Evolutionary conservation across 179 eudicot genomes (phyloP), one percentile per base, ranked within the genome.

Genomic region (Patellifolia procumbens): DNA sequence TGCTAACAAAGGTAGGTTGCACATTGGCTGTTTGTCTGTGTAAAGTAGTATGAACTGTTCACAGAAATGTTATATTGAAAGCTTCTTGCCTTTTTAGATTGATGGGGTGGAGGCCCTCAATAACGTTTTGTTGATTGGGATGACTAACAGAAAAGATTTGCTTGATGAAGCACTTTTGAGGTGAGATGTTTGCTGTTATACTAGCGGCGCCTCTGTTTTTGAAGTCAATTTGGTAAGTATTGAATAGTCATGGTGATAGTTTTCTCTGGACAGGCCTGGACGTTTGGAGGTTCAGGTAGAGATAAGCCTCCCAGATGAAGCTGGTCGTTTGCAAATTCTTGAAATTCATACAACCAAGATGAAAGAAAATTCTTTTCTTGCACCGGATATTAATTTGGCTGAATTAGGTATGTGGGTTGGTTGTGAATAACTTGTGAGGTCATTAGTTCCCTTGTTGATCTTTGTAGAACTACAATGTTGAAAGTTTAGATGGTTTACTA

Each of bases 271-370:
- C 82, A 93, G 99, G 89, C 99, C 99, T 81, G 99, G 99, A 42
- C 98, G 98, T 84, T 82, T 96, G 73, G 99, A 96, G 88, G 99
- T 96, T 73, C 99, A 93, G 85, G 97, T 96, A 84, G 99, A 96
- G 87, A 96, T 96, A 83, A 93, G 96, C 85, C 98, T 96, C 74
- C 99, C 99, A 43, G 97, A 96, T 86, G 98, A 96, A 81, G 85
- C 85, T 81, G 99, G 99, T 29, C 98, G 99, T 78, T 42, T 96
- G 28, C 99, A 96, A 81, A 96, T 96, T 85, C 95, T 95, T 78
- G 92, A 96, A 74, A 96, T 96, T 72, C 99, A 96, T 81, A 96
- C 99, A 66, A 91, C 84, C 81, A 90, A 90, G 88, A 95, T 95
- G 99, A 96, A 90, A 84, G 96, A 96, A 78, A 96, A 89, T 85